These are phyloP conservation scores for Canavalia ensiformis DNA, from an alignment of 306 rosid genomes.

Conservation along the genomic window DNA sequence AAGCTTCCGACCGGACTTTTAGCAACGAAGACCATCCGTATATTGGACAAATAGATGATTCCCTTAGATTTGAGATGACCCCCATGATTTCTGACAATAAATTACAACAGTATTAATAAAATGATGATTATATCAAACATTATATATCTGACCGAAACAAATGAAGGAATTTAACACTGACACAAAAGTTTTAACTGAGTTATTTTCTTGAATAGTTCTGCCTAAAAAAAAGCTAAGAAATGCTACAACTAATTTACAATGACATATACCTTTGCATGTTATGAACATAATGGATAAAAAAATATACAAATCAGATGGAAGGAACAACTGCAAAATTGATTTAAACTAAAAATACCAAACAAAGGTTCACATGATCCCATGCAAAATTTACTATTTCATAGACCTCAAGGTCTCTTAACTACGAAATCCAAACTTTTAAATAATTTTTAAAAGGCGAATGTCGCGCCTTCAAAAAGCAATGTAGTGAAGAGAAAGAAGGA, in stretches of 20 bases:
- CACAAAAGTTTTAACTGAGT: neutral
- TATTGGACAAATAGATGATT: slow-evolving; percentile 81
- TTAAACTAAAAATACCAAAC: neutral
- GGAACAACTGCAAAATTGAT: neutral
- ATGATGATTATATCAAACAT: slow-evolving; percentile 1
- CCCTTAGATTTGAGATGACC: slow-evolving; percentile 88
- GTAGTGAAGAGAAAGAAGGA: too few species aligned
- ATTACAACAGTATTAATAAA: slow-evolving; percentile 31
- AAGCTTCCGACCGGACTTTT: slow-evolving; percentile 66
- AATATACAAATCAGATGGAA: neutral
- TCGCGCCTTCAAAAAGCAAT: too few species aligned
- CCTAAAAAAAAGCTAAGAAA: slow-evolving; percentile 12
- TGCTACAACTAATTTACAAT: neutral
- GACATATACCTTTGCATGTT: too few species aligned
- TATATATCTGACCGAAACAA: neutral
- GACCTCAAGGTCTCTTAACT: too few species aligned
- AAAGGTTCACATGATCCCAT: neutral
- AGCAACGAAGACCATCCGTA: slow-evolving; percentile 92
- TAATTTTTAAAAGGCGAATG: too few species aligned
- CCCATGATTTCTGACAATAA: slow-evolving; percentile 59
- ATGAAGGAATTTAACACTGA: neutral
- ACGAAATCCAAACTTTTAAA: too few species aligned
- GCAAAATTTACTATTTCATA: neutral
- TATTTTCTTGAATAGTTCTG: neutral
- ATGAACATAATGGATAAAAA: too few species aligned